Conservation (phyloP, 2,329 filamentous ascomycete species). For the Penicillium digitatum region DNA sequence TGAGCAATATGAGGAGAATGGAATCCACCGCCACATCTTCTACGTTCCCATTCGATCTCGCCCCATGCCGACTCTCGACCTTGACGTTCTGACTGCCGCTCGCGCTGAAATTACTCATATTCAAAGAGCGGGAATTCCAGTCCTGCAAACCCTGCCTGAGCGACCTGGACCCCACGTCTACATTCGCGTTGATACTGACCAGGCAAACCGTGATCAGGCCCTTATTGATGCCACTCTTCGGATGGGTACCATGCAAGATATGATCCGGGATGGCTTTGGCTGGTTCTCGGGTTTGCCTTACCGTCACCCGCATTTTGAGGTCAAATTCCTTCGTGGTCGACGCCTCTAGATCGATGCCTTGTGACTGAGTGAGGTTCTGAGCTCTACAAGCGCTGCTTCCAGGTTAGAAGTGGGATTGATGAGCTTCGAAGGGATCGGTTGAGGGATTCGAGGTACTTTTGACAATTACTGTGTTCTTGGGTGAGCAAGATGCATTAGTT, state of each 20-base stretch:
- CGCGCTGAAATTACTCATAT: background rate
- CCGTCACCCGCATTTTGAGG: background rate
- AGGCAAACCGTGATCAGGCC: background rate
- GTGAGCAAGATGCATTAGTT: background rate
- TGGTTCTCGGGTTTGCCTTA: slow-evolving; percentile 9
- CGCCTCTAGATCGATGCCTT: background rate
- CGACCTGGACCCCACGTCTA: background rate
- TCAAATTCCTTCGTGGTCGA: background rate
- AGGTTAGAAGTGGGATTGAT: background rate
- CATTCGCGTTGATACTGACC: background rate
- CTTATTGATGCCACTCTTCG: background rate
- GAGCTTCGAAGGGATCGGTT: background rate
- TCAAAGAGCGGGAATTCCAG: background rate
- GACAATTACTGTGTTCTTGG: background rate
- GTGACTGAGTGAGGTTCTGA: background rate
- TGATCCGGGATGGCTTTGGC: slow-evolving; percentile 6
- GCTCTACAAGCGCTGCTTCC: background rate
- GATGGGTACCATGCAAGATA: slow-evolving; percentile 1
- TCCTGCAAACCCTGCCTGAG: background rate
- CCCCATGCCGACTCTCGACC: background rate
- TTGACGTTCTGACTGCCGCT: background rate
- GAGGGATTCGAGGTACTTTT: background rate
- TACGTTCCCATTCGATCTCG: background rate
- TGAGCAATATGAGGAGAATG: too few species aligned
- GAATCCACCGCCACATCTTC: background rate